A percentile compares a stretch with the other conserved stretches of the same genome.
phyloP scores from a whole-genome alignment of 345 rosid genomes.

The Brassica juncea region DNA sequence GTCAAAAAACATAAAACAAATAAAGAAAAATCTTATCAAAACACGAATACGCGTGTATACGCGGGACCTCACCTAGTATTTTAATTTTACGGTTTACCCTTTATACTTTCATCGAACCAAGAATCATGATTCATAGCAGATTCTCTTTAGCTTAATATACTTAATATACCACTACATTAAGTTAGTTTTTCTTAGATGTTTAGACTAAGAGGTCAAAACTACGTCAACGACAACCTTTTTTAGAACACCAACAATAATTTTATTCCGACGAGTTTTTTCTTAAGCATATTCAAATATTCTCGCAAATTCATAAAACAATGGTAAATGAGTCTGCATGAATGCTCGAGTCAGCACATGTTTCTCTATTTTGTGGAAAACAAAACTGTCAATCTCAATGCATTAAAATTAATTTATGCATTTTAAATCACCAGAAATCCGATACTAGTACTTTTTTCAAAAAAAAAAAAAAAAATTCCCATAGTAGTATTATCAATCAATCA shows the following conservation, averaged over 20 bases:
- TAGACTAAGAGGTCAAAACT: slow-evolving; percentile 26
- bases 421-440: neutral
- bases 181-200: neutral
- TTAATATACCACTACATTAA: neutral
- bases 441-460: neutral
- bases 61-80: neutral
- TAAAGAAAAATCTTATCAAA: too few species aligned
- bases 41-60: too few species aligned
- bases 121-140: neutral
- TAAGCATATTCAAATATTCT: neutral
- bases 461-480: too few species aligned
- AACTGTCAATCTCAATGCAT: slow-evolving; percentile 34
- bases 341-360: slow-evolving; percentile 54
- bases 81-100: neutral
- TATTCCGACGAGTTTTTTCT: neutral
- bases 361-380: slow-evolving; percentile 30
- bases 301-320: slow-evolving; percentile 16
- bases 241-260: neutral
- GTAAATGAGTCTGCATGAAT: slow-evolving; percentile 36
- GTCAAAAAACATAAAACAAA: too few species aligned
- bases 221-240: slow-evolving; percentile 1
- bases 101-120: neutral
- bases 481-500: neutral
- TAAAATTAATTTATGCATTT: neutral
- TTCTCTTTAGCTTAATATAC: neutral